Evolutionary conservation across 805 yeast species (phyloP).

Genomic region (Candida piceae): DNA sequence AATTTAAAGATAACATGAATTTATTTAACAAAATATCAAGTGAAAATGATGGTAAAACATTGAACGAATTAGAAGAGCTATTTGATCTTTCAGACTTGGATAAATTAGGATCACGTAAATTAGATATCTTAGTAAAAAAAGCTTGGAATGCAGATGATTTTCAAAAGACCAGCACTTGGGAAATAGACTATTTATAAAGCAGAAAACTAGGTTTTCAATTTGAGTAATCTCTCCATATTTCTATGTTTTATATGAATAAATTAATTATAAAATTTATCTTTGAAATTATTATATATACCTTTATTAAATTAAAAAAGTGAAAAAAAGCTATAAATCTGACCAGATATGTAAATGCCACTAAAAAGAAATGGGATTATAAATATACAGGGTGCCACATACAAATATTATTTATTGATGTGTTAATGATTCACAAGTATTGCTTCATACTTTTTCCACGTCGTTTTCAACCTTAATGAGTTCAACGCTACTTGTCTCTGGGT

Average conservation of each 20-base stretch:
- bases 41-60: neutral
- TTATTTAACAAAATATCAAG: slow-evolving; percentile 7
- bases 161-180: slow-evolving; percentile 1
- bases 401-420: too few species aligned
- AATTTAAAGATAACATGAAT: slow-evolving; percentile 5
- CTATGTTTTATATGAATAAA: too few species aligned
- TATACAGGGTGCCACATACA: too few species aligned
- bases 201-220: neutral
- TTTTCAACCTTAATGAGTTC: slow-evolving; percentile 1
- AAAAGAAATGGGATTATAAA: too few species aligned
- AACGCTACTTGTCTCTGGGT: neutral
- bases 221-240: too few species aligned
- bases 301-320: too few species aligned
- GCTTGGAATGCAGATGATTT: slow-evolving; percentile 2
- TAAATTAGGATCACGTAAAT: slow-evolving; percentile 5
- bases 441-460: neutral
- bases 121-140: slow-evolving; percentile 8
- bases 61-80: slow-evolving; percentile 4
- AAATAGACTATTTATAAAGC: slow-evolving; percentile 2
- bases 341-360: too few species aligned
- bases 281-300: too few species aligned
- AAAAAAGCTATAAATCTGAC: too few species aligned
- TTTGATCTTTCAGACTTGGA: slow-evolving; percentile 11
- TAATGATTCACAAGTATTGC: too few species aligned
- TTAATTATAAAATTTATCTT: too few species aligned